Percentiles rank a stretch among this genome's conserved stretches.
Conservation (phyloP, 495 filamentous ascomycete genomes). For the Pyronema omphalodes region DNA sequence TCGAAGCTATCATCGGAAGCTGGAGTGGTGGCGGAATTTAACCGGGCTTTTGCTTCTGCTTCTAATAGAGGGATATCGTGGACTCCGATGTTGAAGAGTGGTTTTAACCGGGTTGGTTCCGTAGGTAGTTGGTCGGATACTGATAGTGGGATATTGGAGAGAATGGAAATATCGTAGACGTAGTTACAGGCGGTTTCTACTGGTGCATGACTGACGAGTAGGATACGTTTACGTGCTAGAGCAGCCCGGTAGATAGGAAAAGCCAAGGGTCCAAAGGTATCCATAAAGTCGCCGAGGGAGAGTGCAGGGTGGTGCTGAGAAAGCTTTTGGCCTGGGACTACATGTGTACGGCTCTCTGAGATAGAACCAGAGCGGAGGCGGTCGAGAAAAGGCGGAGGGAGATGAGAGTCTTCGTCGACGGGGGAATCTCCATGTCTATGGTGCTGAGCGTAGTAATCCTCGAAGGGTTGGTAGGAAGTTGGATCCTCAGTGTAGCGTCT, state of each 20-base stretch:
- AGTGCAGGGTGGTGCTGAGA: conserved; percentile 70
- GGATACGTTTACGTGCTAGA: conserved; percentile 66
- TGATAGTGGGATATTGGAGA: conserved; percentile 57
- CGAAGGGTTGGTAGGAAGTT: conserved; percentile 40
- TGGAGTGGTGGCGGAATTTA: conserved; percentile 4
- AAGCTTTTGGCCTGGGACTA: conserved; percentile 43
- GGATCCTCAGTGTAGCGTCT: conserved; percentile 37
- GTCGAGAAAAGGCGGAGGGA: not conserved
- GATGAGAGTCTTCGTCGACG: not conserved
- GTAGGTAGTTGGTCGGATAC: conserved; percentile 42
- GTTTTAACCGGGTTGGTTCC: conserved; percentile 47
- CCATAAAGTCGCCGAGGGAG: conserved; percentile 55
- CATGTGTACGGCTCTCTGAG: conserved; percentile 42
- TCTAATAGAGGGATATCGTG: conserved; percentile 75
- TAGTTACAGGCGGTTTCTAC: conserved; percentile 75
- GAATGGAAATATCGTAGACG: conserved; percentile 83
- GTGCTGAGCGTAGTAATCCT: conserved; percentile 62
- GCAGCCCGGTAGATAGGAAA: conserved; percentile 86
- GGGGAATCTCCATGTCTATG: conserved; percentile 32
- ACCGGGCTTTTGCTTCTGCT: conserved; percentile 25
- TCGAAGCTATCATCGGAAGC: conserved; percentile 15
- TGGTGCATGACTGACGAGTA: conserved; percentile 68
- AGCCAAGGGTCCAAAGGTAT: conserved; percentile 72
- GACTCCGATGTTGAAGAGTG: conserved; percentile 78
- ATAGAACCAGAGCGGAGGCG: conserved; percentile 37